These are phyloP conservation scores for Cavenderia fasciculata DNA, from an alignment of 78 protist species.

Conservation along the genomic window DNA sequence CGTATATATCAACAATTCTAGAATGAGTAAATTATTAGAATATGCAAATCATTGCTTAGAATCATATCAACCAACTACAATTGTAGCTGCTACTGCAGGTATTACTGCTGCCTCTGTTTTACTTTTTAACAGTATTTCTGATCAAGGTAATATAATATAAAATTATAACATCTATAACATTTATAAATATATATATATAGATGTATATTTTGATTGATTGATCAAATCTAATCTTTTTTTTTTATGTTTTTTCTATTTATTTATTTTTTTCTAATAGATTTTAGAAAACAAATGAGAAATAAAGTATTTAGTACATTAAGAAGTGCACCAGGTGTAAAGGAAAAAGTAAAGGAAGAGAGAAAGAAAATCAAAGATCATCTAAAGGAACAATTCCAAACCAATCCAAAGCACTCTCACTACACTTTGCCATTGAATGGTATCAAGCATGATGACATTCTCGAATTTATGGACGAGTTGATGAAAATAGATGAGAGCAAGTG, in stretches of 20 bases:
- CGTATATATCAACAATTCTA: too few species aligned
- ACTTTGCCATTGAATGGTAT: constrained; percentile 47
- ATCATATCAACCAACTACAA: constrained; percentile 18
- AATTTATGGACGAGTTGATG: constrained; percentile 10
- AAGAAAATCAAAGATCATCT: constrained; percentile 8
- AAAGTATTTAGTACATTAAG: constrained; percentile 21
- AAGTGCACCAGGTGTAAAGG: constrained; percentile 31
- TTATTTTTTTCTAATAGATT: background rate
- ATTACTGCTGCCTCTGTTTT: constrained; percentile 19
- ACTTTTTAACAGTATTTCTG: background rate
- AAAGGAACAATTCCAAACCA: constrained; percentile 17
- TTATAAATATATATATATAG: background rate
- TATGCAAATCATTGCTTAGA: constrained; percentile 16
- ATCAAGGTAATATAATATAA: constrained; percentile 35
- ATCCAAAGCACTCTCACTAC: constrained; percentile 27
- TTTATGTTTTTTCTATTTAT: background rate
- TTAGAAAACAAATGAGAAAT: constrained; percentile 7
- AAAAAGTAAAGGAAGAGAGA: constrained; percentile 38
- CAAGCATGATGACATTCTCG: background rate
- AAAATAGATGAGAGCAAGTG: constrained; percentile 45
- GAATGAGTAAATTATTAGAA: background rate
- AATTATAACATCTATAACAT: background rate
- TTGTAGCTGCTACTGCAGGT: constrained; percentile 49
- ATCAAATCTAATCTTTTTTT: background rate
- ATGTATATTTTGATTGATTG: background rate